Evolutionary conservation across 768 basidiomycete genomes (phyloP), one percentile per base, ranked within the genome.

Genomic region (Porphyrellus cyaneotinctus): DNA sequence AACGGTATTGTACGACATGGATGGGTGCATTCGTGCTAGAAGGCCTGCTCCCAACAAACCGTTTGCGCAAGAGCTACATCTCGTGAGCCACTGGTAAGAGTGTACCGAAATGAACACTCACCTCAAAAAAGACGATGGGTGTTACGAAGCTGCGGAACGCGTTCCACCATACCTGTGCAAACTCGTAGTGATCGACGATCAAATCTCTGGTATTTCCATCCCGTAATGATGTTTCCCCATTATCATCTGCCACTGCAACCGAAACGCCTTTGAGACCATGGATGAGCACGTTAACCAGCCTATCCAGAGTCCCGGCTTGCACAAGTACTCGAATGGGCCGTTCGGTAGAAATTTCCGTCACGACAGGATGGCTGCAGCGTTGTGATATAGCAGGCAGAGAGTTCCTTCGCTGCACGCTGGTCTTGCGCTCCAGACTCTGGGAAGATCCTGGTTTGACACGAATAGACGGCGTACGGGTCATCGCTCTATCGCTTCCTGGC

Each of bases 81-180:
- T 11, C 23, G 17, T 66, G 13, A 62, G 62, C 17, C 18, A 3
- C 18, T 13, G 0, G 11, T 6, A 42, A 43, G 24, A 45, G 20
- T 2, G 8, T 4, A 26, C 18, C 24, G 2, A 28, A 43, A 11
- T 3, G 22, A n/a, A 24, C 8, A 51, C 79, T 43, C 61, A 90
- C 91, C 83, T 92, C 89, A 64, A 93, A 91, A 61, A 93, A 88
- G 2, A 87, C 86, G 9, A 86, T 67, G 0, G 91, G 90, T 0
- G 86, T 84, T 10, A 92, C 80, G 58, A 92, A 90, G 60, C 87
- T 89, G 37, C 91, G 77, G 64, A 88, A 93, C 18, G 82, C 81
- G 55, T 79, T 84, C 88, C 90, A 93, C 88, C 90, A 93, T 3
- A 89, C 79, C 39, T 74, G 75, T 2, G 83, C 76, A 70, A 88